Evolutionary conservation across 2,329 filamentous ascomycete species (phyloP), one percentile per base, ranked within the genome.

Genomic region (Fusarium sp.): DNA sequence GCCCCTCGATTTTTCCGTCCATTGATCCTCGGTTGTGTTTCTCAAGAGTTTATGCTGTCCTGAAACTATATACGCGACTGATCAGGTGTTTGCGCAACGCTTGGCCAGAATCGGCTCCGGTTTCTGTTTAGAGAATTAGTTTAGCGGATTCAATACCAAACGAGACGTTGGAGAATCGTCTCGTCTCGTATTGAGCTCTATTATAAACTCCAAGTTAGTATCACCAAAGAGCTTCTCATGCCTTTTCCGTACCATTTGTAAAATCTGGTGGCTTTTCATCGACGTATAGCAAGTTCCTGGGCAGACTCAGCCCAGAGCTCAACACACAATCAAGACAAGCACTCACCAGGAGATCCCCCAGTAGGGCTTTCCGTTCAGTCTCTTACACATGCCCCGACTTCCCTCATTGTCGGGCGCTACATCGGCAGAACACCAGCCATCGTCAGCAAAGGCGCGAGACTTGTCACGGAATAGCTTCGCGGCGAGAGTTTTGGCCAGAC

Each of bases 321-420:
- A 35, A 5, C 1, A 4, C 9, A 11, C 2, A 15, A 11, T 10
- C 48, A 6, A 15, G 21, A 41, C 23, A 4, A 25, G 7, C n/a
- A 74, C 81, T 74, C 65, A 84, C 88, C 88, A 91, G 45, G 83
- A 85, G 14, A 82, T 75, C 13, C 78, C 74, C 85, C 86, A 90
- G 13, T 75, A 72, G 3, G 77, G 73, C 58, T 75, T 80, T 0
- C 86, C 88, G 2, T 85, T 83, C 38, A 91, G 70, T 53, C 86
- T 85, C 69, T 75, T 82, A 65, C 87, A 90, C 32, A 91, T 83
- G 0, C 77, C 82, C 44, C 84, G 81, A 67, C 88, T 91, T 36
- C 82, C 80, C 2, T 71, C 54, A 63, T 92, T 92, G 1, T 81
- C 80, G 0, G 80, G 75, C 3, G 84, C 81, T 0, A 92, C 88